phyloP scores from a whole-genome alignment of 1,139 yeast genomes.

The Lodderomyces theae region DNA sequence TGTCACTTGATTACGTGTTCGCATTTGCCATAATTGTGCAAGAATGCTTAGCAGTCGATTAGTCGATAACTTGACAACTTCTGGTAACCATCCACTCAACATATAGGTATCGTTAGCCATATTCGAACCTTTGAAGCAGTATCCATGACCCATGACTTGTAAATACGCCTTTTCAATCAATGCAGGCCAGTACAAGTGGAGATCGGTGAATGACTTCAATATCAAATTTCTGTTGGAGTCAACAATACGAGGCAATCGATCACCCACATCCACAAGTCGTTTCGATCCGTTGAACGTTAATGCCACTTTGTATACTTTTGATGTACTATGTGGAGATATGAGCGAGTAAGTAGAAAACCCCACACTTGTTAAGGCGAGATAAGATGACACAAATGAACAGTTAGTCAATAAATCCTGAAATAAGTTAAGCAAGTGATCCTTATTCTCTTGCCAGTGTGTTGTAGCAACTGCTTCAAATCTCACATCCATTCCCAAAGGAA shows the following conservation, averaged over 20 bases:
- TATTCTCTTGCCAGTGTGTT: conserved; percentile 19
- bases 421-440: conserved; percentile 22
- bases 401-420: conserved; percentile 63
- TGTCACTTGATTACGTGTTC: conserved; percentile 35
- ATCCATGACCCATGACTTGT: conserved; percentile 58
- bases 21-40: conserved; percentile 31
- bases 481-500: conserved; percentile 5
- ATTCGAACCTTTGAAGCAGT: conserved; percentile 72
- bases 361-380: conserved; percentile 39
- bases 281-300: conserved; percentile 57
- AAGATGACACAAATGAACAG: conserved; percentile 73
- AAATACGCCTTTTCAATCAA: conserved; percentile 75
- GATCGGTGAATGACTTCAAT: conserved; percentile 41
- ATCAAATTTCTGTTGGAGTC: conserved; percentile 24
- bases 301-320: conserved; percentile 34
- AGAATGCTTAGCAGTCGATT: conserved; percentile 23
- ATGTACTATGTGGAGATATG: conserved; percentile 27
- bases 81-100: conserved; percentile 75
- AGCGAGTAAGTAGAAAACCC: conserved; percentile 9
- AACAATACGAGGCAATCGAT: conserved; percentile 33
- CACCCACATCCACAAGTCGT: conserved; percentile 52
- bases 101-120: conserved; percentile 71
- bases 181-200: conserved; percentile 60
- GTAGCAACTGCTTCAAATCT: conserved; percentile 15
- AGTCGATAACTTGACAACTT: conserved; percentile 42